A percentile compares a stretch with the other conserved stretches of the same genome.
These are phyloP conservation scores for Cyberlindnera japonica DNA, from an alignment of 805 yeast species.

Conservation along the genomic window DNA sequence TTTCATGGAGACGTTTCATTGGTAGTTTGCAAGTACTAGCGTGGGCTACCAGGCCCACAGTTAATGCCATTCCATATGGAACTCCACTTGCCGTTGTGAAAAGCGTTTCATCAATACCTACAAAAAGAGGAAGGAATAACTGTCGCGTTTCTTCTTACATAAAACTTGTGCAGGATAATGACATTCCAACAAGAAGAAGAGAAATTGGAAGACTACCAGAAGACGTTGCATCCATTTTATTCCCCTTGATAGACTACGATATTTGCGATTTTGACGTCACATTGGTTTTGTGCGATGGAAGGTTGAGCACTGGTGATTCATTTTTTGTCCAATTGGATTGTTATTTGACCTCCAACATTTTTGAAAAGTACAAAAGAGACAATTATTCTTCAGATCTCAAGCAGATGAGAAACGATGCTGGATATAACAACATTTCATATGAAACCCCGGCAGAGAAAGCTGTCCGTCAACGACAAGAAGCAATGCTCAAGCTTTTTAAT, in stretches of 20 bases:
- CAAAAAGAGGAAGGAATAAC: conserved; percentile 24
- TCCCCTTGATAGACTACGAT: conserved; percentile 57
- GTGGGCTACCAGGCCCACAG: conserved; percentile 69
- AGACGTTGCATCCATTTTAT: conserved; percentile 58
- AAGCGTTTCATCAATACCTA: conserved; percentile 29
- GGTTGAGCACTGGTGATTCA: conserved; percentile 71
- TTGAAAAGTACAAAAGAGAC: conserved; percentile 21
- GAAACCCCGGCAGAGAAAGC: conserved; percentile 54
- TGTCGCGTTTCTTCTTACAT: conserved; percentile 31
- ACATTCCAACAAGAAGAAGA: conserved; percentile 31
- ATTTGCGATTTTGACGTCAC: conserved; percentile 54
- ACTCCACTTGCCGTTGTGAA: conserved; percentile 40
- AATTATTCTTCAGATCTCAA: conserved; percentile 23
- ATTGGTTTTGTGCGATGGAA: conserved; percentile 53
- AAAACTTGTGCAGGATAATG: conserved; percentile 27
- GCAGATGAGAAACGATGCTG: conserved; percentile 10
- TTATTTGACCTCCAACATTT: conserved; percentile 41
- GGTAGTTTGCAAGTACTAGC: conserved; percentile 61
- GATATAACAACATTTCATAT: conserved; percentile 20
- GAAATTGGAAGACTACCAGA: conserved; percentile 80
- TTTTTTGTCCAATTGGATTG: conserved; percentile 69
- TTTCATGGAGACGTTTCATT: conserved; percentile 44
- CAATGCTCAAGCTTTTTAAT: conserved; percentile 53
- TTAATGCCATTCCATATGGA: conserved; percentile 42
- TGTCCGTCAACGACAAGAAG: conserved; percentile 50